These are phyloP conservation scores for Rhizopogon vulgaris DNA, from an alignment of 768 basidiomycete genomes.

Conservation along the genomic window DNA sequence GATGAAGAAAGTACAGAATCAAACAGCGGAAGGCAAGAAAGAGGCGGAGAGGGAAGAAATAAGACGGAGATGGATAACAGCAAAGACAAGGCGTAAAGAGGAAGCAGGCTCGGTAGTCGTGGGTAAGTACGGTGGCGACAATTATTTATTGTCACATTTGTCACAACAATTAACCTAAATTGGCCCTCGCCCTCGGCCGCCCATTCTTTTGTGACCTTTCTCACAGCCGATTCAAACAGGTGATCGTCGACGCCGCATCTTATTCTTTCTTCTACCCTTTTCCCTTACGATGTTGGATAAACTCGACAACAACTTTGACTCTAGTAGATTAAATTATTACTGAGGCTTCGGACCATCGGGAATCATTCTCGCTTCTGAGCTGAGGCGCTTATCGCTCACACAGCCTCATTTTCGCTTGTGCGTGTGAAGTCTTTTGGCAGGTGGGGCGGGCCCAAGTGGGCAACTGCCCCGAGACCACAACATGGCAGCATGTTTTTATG, in stretches of 20 bases:
- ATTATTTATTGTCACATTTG: constrained; percentile 22
- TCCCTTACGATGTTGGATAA: background rate
- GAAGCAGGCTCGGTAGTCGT: constrained; percentile 22
- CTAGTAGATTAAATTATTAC: background rate
- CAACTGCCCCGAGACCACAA: constrained; percentile 2
- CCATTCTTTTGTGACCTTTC: constrained; percentile 10
- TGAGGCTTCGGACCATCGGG: no score
- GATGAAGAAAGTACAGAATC: constrained; percentile 20
- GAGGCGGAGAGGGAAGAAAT: constrained; percentile 23
- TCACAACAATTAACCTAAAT: constrained; percentile 12
- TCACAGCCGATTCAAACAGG: constrained; percentile 1
- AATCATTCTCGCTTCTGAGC: background rate
- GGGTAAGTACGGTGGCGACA: constrained; percentile 13
- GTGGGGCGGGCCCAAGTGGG: background rate
- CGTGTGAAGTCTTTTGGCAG: constrained; percentile 1
- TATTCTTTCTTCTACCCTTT: background rate
- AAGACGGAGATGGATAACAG: constrained; percentile 22
- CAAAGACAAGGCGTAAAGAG: constrained; percentile 9
- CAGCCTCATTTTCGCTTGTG: background rate
- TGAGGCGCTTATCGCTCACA: background rate
- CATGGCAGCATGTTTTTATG: background rate
- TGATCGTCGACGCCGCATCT: background rate
- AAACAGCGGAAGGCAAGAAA: constrained; percentile 17
- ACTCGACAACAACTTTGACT: background rate
- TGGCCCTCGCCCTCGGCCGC: constrained; percentile 9